Evolutionary conservation across 805 yeast genomes (phyloP), one percentile per base, ranked within the genome.

Genomic region (Zygotorulaspora danielsina): DNA sequence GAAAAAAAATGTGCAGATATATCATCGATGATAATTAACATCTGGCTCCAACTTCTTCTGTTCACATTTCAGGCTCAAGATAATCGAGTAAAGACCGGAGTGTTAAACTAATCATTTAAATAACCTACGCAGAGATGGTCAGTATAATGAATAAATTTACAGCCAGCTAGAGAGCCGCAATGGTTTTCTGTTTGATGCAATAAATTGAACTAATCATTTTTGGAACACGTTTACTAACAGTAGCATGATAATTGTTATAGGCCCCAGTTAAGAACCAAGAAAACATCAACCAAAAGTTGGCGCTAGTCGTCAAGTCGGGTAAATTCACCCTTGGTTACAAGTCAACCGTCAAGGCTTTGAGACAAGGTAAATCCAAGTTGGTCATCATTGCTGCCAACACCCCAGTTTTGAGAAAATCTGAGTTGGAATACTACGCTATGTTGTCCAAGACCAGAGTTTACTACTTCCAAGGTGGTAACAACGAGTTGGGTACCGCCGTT

Each of bases 381-480:
- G 77, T 93, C 70, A 84, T 93, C 77, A 81, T 93, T 67, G 96
- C 99, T 66, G 93, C 94, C 71, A 93, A 93, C 93, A 93, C 97
- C 67, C 98, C 98, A 77, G 95, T 90, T 66, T 84, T 93, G 74
- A 90, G 97, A 84, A 90, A 93, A 80, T 87, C 97, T 62, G 99
- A 93, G 83, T 82, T 93, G 73, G 98, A 93, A 81, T 93, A 93
- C 84, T 93, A 93, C 87, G 97, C 97, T 68, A 90, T 93, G 98
- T 84, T 93, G 72, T 84, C 97, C 71, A 90, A 89, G 86, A 85
- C 96, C 71, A 79, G 79, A 67, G 76, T 74, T 54, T 89, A 90
- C 93, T 94, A 89, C 89, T 93, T 89, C 95, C 93, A 83, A 76
- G 97, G 97, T 80, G 95, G 96, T 74, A 90, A 90, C 96, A 90